phyloP scores from a whole-genome alignment of 2,329 filamentous ascomycete species.

The Sordariomycetes sp. region DNA sequence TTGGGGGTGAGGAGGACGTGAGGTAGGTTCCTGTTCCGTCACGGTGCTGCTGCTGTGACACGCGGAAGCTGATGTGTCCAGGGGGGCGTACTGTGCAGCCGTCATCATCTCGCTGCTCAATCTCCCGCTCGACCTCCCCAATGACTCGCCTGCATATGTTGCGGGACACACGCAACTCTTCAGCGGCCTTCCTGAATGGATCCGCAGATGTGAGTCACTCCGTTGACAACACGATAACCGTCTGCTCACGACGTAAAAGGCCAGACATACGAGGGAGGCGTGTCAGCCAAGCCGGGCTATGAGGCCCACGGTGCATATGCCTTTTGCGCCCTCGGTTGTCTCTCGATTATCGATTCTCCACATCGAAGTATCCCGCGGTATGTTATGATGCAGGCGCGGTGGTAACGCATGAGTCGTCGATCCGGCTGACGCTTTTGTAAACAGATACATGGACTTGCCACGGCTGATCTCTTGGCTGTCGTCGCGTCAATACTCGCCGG shows the following conservation, averaged over 20 bases:
- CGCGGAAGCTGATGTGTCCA: slow-evolving; percentile 19
- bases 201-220: slow-evolving; percentile 60
- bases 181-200: slow-evolving; percentile 68
- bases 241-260: slow-evolving; percentile 35
- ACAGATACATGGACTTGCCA: slow-evolving; percentile 60
- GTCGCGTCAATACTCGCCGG: slow-evolving; percentile 78
- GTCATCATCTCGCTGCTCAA: slow-evolving; percentile 76
- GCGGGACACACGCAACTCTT: slow-evolving; percentile 57
- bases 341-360: slow-evolving; percentile 77
- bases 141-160: slow-evolving; percentile 57
- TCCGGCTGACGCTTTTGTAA: slow-evolving; percentile 10
- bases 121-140: slow-evolving; percentile 70
- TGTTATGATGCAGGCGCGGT: slow-evolving; percentile 16
- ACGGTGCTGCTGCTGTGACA: background rate
- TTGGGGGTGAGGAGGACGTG: slow-evolving; percentile 87
- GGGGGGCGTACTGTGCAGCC: slow-evolving; percentile 86
- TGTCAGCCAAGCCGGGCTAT: slow-evolving; percentile 73
- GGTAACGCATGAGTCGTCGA: background rate
- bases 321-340: slow-evolving; percentile 84
- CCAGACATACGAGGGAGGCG: slow-evolving; percentile 92
- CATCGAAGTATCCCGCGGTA: slow-evolving; percentile 65
- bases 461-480: slow-evolving; percentile 81
- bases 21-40: slow-evolving; percentile 42
- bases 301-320: slow-evolving; percentile 97
- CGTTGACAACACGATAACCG: slow-evolving; percentile 1